A percentile compares a stretch with the other conserved stretches of the same genome.
These are phyloP conservation scores for Yarrowia sp. DNA, from an alignment of 805 yeast genomes.

Conservation along the genomic window DNA sequence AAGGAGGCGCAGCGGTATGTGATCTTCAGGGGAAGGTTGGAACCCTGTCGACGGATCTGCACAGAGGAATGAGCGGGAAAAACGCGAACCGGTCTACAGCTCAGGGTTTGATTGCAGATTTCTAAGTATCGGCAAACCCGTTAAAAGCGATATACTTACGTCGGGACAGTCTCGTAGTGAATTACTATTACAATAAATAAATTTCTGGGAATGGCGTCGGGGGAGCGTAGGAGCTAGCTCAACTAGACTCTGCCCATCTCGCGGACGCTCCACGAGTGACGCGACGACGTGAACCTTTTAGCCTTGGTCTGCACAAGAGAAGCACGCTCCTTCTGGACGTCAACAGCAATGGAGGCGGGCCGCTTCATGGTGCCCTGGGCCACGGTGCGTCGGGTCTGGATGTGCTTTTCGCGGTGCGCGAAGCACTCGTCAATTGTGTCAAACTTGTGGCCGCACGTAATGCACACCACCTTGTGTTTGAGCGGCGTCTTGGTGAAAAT, in stretches of 20 bases:
- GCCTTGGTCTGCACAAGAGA: constrained; percentile 7
- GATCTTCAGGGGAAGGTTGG: constrained; percentile 24
- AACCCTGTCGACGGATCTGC: constrained; percentile 13
- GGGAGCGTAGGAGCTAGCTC: background rate
- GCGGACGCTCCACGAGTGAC: constrained; percentile 17
- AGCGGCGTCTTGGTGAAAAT: constrained; percentile 3
- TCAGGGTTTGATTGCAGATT: background rate
- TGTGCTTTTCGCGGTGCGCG: background rate
- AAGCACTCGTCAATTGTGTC: constrained; percentile 15
- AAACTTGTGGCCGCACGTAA: constrained; percentile 17
- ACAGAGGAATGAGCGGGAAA: constrained; percentile 16
- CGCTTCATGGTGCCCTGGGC: background rate
- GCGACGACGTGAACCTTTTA: constrained; percentile 6
- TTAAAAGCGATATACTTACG: too few species aligned
- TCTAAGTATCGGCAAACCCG: too few species aligned
- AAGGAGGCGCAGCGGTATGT: constrained; percentile 22
- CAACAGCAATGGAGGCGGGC: constrained; percentile 2
- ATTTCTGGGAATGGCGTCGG: too few species aligned
- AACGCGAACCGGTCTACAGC: background rate
- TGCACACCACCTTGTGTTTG: constrained; percentile 15
- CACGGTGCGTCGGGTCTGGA: background rate
- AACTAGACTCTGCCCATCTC: background rate
- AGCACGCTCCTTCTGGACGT: constrained; percentile 4
- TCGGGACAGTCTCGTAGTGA: too few species aligned
- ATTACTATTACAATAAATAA: constrained; percentile 14